These are phyloP conservation scores for Rhododendron simsii DNA, from an alignment of 148 eudicot species.

Conservation along the genomic window DNA sequence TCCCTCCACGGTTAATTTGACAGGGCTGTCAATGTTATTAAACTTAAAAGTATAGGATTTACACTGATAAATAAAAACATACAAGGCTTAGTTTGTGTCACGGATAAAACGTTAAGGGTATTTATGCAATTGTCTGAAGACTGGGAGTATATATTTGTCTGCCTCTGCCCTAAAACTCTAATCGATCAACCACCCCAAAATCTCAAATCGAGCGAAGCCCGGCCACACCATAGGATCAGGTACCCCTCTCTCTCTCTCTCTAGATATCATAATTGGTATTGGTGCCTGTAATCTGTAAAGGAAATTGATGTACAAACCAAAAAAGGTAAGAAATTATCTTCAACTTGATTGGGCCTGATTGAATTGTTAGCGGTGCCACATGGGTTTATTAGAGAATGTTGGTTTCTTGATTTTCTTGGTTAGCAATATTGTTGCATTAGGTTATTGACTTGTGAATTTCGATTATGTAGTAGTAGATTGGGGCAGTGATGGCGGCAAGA, in stretches of 20 bases:
- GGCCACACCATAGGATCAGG: not conserved
- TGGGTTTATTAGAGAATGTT: not conserved
- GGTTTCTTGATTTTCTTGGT: not conserved
- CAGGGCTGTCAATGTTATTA: not conserved
- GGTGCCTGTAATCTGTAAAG: not conserved
- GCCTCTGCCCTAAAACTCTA: not conserved
- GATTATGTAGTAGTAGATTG: not conserved
- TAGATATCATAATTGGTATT: not conserved
- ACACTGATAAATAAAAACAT: not conserved
- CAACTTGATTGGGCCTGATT: not conserved
- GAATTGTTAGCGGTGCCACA: no score
- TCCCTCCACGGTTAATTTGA: not conserved
- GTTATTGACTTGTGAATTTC: not conserved
- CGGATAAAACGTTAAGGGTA: not conserved
- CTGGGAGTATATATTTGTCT: not conserved
- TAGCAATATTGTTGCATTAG: not conserved
- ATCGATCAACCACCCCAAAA: not conserved
- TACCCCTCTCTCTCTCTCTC: not conserved
- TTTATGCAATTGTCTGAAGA: not conserved
- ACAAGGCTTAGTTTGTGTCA: not conserved
- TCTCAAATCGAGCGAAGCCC: not conserved
- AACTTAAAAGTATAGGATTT: not conserved
- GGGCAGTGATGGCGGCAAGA: constrained; percentile 33
- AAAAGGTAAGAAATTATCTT: not conserved
- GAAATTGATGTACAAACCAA: not conserved